These are phyloP conservation scores for Alopecurus myosuroides DNA, from an alignment of 176 grass and related monocot species.

Conservation along the genomic window DNA sequence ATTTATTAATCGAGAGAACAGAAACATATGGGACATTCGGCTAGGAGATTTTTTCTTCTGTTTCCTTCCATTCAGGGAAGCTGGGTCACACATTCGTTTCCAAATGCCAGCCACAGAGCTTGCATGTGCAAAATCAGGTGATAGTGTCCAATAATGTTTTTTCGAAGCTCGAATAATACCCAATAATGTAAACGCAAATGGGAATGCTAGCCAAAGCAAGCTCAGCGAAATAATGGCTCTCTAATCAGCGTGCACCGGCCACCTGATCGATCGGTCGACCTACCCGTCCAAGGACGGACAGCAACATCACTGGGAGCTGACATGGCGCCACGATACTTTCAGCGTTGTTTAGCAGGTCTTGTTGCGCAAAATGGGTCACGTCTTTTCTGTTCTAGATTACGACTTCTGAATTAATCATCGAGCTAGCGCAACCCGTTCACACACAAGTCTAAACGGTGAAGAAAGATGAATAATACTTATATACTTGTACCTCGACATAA, in stretches of 20 bases:
- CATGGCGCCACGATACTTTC: neutral
- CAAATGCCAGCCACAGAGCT: conserved; percentile 5
- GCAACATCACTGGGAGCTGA: neutral
- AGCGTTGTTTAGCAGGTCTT: neutral
- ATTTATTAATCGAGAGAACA: neutral
- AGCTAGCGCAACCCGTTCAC: neutral
- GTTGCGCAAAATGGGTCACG: neutral
- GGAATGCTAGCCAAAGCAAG: neutral
- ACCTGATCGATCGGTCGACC: conserved; percentile 24
- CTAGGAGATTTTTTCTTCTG: neutral
- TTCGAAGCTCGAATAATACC: too few species aligned
- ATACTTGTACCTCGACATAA: too few species aligned
- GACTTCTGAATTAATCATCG: neutral
- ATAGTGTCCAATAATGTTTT: too few species aligned
- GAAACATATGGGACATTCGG: neutral
- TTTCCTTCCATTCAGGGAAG: neutral
- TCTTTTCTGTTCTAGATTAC: neutral
- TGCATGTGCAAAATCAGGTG: neutral
- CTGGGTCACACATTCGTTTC: neutral
- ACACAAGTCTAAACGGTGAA: neutral
- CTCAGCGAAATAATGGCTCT: neutral
- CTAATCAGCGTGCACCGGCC: conserved; percentile 18
- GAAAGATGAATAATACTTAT: too few species aligned
- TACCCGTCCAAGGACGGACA: neutral
- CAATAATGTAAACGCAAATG: neutral